Base-by-base conservation (phyloP, 2,329 filamentous ascomycete species). In the Plenodomus tracheiphilus region DNA sequence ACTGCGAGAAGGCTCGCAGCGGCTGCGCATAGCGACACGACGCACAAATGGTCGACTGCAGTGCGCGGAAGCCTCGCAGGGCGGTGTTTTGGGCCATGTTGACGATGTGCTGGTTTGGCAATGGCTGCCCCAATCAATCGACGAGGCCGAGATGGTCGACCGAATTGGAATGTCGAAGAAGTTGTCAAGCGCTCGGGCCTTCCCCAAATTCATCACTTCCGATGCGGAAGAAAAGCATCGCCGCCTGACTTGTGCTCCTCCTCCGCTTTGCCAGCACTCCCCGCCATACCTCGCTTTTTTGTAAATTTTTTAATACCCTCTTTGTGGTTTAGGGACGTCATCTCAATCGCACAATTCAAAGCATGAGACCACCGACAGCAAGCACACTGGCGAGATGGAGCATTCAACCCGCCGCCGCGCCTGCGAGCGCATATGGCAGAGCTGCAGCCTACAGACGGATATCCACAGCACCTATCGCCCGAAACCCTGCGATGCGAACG, bases 391-490 rank as follows among this genome's bases (percentile, higher is more conserved):
- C 73, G 63, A 69, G 72, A 70, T 67, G 66, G 51, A 68, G 70
- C 59, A 56, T 62, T 55, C 69, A 70, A 48, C 66, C 69, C 41
- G 66, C 71, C 55, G 63, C 70, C 61, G 57, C 69, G 39, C 57
- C 72, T 40, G 60, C 70, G 47, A 66, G 65, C 57, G 70, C 72
- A 50, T 74, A 75, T 61, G 75, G 75, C 61, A 71, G 77, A 59
- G 75, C 77, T 28, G 73, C 76, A 42, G 72, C 77, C 46, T 77
- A 79, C 65, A 71, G 78, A 59, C 73, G 77, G 70, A 72, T 78
- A 77, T 72, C 66, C 40, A 48, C 58, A 21, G 53, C 66, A 18
- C 22, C 52, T 35, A 38, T 52, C 8, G 53, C 63, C 42, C 59
- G 58, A 30, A 47, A 51, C 22, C 60, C 58, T 25, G 65, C 66